These are phyloP conservation scores for Nemania sp. DNA, from an alignment of 2,329 filamentous ascomycete genomes.

Conservation along the genomic window DNA sequence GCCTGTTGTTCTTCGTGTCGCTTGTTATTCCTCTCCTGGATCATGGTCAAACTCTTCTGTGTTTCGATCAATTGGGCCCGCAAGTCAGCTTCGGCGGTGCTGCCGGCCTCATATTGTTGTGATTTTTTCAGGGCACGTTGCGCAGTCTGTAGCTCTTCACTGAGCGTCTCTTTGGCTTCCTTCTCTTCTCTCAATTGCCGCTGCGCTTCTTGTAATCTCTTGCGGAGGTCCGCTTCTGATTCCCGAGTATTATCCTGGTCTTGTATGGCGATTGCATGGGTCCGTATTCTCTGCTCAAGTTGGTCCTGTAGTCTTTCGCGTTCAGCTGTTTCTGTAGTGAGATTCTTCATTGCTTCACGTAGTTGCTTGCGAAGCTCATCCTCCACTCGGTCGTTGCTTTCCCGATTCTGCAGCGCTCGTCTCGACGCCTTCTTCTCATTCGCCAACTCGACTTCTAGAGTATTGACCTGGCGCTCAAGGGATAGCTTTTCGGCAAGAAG, in stretches of 20 bases:
- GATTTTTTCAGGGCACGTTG: slow-evolving; percentile 37
- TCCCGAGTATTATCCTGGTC: slow-evolving; percentile 40
- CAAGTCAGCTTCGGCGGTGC: slow-evolving; percentile 34
- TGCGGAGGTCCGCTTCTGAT: slow-evolving; percentile 38
- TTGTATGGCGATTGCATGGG: slow-evolving; percentile 36
- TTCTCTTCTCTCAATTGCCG: slow-evolving; percentile 37
- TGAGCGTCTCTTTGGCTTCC: slow-evolving; percentile 39
- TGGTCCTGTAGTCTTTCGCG: slow-evolving; percentile 40
- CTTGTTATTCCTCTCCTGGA: slow-evolving; percentile 53
- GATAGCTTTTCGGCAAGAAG: slow-evolving; percentile 78
- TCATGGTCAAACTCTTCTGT: slow-evolving; percentile 40
- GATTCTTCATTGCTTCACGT: slow-evolving; percentile 39
- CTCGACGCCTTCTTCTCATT: slow-evolving; percentile 75
- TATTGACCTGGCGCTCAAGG: slow-evolving; percentile 75
- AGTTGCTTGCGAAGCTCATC: slow-evolving; percentile 50
- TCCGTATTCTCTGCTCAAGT: slow-evolving; percentile 39
- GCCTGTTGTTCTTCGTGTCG: slow-evolving; percentile 53
- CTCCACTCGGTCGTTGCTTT: slow-evolving; percentile 46
- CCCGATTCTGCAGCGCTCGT: slow-evolving; percentile 52
- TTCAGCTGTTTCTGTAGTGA: slow-evolving; percentile 38
- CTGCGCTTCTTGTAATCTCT: slow-evolving; percentile 39
- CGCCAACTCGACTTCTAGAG: slow-evolving; percentile 78
- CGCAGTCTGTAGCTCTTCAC: slow-evolving; percentile 41
- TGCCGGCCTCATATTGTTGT: slow-evolving; percentile 31
- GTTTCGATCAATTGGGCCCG: slow-evolving; percentile 38